Conservation (phyloP, 2,329 filamentous ascomycete genomes). For the Sarocladium kiliense region DNA sequence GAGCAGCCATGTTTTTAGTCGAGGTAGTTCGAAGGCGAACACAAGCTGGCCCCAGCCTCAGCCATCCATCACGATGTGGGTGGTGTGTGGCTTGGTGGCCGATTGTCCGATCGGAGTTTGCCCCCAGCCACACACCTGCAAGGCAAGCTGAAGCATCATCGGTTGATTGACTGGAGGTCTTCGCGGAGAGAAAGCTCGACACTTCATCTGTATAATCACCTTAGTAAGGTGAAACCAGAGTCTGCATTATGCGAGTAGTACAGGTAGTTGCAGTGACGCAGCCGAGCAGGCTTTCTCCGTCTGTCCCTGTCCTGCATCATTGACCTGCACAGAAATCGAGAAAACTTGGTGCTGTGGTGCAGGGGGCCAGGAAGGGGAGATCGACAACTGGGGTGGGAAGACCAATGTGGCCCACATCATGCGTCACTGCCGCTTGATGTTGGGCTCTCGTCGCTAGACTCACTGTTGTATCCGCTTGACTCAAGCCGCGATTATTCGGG, state of each 20-base stretch:
- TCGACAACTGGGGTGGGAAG: constrained; percentile 1
- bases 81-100: constrained; percentile 1
- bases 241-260: neutral
- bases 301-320: neutral
- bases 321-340: neutral
- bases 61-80: neutral
- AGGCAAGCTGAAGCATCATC: no score
- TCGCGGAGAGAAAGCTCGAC: no score
- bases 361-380: neutral
- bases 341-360: neutral
- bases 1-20: no score
- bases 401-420: neutral
- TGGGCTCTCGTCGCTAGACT: neutral
- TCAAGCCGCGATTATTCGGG: neutral
- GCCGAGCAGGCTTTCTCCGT: neutral
- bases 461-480: neutral
- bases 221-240: no score
- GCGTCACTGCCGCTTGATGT: constrained; percentile 1
- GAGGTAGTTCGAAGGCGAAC: no score
- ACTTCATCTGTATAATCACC: no score
- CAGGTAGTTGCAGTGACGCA: neutral
- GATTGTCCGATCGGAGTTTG: neutral
- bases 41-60: no score
- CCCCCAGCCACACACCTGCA: no score
- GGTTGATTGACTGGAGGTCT: no score